Conservation (phyloP, 768 basidiomycete genomes). For the Cubamyces lactineus region DNA sequence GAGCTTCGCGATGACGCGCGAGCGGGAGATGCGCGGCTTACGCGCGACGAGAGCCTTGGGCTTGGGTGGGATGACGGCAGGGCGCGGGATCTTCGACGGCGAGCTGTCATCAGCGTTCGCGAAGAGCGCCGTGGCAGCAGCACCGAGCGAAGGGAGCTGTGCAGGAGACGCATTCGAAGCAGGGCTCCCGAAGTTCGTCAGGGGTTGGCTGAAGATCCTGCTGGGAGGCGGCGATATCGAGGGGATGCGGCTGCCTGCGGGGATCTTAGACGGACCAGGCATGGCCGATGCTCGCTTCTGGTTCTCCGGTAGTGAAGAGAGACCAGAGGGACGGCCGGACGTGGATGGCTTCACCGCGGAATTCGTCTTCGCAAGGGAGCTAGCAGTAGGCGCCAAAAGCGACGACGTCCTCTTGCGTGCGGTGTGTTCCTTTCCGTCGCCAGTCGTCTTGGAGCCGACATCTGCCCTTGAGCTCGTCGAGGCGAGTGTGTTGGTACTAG, state of each 20-base stretch:
- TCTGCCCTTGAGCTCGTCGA: conserved; percentile 9
- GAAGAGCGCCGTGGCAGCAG: conserved; percentile 36
- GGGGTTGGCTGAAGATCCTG: conserved; percentile 59
- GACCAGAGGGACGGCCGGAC: conserved; percentile 18
- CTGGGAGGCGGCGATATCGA: conserved; percentile 31
- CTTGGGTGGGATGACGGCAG: conserved; percentile 30
- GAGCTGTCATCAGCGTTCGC: conserved; percentile 17
- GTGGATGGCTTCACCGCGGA: conserved; percentile 8
- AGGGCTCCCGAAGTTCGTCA: conserved; percentile 34
- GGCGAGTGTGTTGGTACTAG: conserved; percentile 11
- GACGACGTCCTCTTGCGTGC: conserved; percentile 41
- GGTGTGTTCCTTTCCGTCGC: conserved; percentile 1
- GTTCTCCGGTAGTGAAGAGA: conserved; percentile 22
- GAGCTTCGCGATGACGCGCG: conserved; percentile 76
- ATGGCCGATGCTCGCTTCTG: conserved; percentile 22
- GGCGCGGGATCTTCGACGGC: conserved; percentile 20
- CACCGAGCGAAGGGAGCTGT: conserved; percentile 34
- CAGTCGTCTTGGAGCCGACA: neutral
- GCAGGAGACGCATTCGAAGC: conserved; percentile 23
- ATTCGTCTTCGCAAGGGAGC: conserved; percentile 66
- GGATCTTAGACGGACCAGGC: conserved; percentile 19
- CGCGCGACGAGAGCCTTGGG: conserved; percentile 46
- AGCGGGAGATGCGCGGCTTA: conserved; percentile 80
- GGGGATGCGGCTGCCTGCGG: conserved; percentile 38
- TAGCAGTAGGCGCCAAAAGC: conserved; percentile 74